Base-by-base conservation (phyloP, 2,329 filamentous ascomycete species). In the Canariomyces notabilis region DNA sequence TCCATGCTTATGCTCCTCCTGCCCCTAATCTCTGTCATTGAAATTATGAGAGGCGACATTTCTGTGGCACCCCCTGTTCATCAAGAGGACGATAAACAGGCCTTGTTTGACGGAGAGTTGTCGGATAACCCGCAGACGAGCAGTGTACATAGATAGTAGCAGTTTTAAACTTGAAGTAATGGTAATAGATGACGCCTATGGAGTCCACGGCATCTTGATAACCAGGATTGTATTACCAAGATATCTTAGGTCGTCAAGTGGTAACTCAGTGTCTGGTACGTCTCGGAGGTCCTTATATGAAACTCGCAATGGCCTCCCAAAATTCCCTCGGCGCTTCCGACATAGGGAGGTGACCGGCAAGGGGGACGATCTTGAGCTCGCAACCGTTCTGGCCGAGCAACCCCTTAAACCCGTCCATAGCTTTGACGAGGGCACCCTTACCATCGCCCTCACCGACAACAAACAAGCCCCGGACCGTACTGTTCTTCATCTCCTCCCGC, bases 271-370 rank as follows among this genome's bases (percentile, higher is more conserved):
- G n/a, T n/a, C n/a, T n/a, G n/a, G n/a, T n/a, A n/a, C n/a, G n/a
- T n/a, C 14, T 38, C 12, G n/a, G 18, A 26, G n/a, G n/a, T n/a
- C n/a, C 32, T 49, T 37, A 59, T n/a, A 61, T 42, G 52, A 86
- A 87, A 7, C 64, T 69, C 34, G 71, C 67, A 2, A 91, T 70
- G 37, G 79, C 78, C 21, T 75, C 68, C 61, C 83, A 83, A 61
- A 90, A 89, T 4, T 74, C 80, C 46, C 72, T 67, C 0, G 86
- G 82, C 54, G 80, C 77, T 67, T 94, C 89, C 38, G 82, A 82
- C 87, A 94, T 94, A 0, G 89, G 89, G 59, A 95, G 66, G 69
- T 95, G 89, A 0, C 89, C 89, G 0, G 87, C 81, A 7, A 75
- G 69, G 0, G 85, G 77, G 8, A 94, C 77, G 47, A 85, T 65